Evolutionary conservation across 2,329 filamentous ascomycete genomes (phyloP).

Genomic region (Aspergillus sojae): DNA sequence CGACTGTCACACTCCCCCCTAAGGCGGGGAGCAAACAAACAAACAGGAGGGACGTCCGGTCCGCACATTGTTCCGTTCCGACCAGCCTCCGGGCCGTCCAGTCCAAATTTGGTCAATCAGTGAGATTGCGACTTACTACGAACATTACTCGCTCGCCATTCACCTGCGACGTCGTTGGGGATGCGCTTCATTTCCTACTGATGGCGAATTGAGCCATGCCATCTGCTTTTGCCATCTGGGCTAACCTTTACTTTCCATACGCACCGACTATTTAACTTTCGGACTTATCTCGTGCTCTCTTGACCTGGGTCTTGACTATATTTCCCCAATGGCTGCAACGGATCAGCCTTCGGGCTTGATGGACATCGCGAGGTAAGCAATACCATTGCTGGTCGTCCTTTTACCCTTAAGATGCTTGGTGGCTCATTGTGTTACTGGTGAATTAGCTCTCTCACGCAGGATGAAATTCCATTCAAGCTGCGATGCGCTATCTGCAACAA

Average conservation of each 20-base stretch:
- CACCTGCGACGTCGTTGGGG: slow-evolving; percentile 60
- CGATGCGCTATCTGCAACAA: slow-evolving; percentile 93
- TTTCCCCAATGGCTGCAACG: slow-evolving; percentile 39
- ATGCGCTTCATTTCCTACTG: slow-evolving; percentile 14
- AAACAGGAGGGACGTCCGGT: slow-evolving; percentile 4
- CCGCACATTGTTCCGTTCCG: slow-evolving; percentile 7
- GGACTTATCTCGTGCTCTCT: slow-evolving; percentile 7
- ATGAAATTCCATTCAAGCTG: slow-evolving; percentile 93
- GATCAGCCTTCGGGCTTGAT: slow-evolving; percentile 45
- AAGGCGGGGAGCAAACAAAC: neutral
- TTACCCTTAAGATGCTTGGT: neutral
- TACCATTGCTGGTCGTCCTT: neutral
- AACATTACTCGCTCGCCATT: slow-evolving; percentile 59
- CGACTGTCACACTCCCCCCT: neutral
- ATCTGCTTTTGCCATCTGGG: slow-evolving; percentile 16
- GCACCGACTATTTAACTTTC: slow-evolving; percentile 7
- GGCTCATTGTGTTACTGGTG: neutral
- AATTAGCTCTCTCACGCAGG: slow-evolving; percentile 70
- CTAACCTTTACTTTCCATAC: slow-evolving; percentile 18
- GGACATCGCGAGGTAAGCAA: slow-evolving; percentile 46
- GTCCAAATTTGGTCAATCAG: slow-evolving; percentile 18
- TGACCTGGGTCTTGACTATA: slow-evolving; percentile 9
- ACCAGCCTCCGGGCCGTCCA: neutral
- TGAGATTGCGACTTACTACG: slow-evolving; percentile 49
- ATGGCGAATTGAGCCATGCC: slow-evolving; percentile 26